Conservation (phyloP, 208 protist genomes). For the Kentomonas sorsogonicus region DNA sequence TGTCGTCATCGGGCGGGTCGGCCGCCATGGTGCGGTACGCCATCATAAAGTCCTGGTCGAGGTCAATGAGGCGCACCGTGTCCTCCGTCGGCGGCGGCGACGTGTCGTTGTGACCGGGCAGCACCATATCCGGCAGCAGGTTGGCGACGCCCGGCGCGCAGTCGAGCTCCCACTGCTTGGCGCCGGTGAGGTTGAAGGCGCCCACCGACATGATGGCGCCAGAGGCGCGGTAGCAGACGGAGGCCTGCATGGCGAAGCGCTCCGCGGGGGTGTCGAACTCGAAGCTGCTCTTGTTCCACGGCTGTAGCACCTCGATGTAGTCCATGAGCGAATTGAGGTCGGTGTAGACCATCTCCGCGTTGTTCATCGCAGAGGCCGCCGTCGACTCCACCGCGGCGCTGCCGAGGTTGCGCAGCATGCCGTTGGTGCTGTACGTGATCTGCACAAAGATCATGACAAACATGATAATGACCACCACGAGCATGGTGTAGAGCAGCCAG, state of each 20-base stretch:
- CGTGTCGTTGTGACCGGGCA: background rate
- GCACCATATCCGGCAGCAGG: slow-evolving; percentile 1
- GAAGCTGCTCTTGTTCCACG: background rate
- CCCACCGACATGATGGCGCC: slow-evolving; percentile 25
- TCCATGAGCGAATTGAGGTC: slow-evolving; percentile 21
- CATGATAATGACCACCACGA: slow-evolving; percentile 45
- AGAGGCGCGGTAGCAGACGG: slow-evolving; percentile 25
- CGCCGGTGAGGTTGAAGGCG: slow-evolving; percentile 18
- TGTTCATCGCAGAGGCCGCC: slow-evolving; percentile 21
- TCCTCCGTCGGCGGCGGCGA: too few species aligned
- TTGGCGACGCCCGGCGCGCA: background rate
- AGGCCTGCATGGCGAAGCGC: slow-evolving; percentile 1
- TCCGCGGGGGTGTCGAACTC: background rate
- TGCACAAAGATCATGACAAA: slow-evolving; percentile 48
- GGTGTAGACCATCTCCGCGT: slow-evolving; percentile 26
- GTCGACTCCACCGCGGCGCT: slow-evolving; percentile 29
- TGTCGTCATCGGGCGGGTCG: too few species aligned
- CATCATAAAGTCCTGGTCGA: slow-evolving; percentile 6
- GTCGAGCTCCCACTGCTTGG: slow-evolving; percentile 6
- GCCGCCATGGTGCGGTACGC: slow-evolving; percentile 13
- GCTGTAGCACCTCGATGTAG: slow-evolving; percentile 11
- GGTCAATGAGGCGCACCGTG: slow-evolving; percentile 14
- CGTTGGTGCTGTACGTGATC: slow-evolving; percentile 48
- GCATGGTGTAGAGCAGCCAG: slow-evolving; percentile 61
- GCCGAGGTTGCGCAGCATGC: slow-evolving; percentile 25